phyloP scores from a whole-genome alignment of 176 grass and related monocot genomes.

The Phoenix roebelenii region DNA sequence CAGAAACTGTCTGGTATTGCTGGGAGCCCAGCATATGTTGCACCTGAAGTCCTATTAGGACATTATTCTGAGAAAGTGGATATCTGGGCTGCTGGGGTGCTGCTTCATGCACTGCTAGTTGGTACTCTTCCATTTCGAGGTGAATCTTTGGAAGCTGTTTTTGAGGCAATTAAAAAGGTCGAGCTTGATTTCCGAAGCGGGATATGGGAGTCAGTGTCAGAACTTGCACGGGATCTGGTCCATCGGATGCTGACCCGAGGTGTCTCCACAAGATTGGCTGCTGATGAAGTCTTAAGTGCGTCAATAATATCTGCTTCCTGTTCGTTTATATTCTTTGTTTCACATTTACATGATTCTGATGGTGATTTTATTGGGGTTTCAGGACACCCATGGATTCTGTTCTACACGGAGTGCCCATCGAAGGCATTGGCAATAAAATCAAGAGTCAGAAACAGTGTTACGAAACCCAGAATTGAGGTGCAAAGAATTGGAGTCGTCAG shows the following conservation, averaged over 20 bases:
- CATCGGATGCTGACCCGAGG: constrained; percentile 64
- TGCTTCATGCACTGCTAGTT: constrained; percentile 68
- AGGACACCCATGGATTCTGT: constrained; percentile 83
- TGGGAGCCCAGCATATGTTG: constrained; percentile 96
- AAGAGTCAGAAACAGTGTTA: constrained; percentile 28
- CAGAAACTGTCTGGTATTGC: constrained; percentile 78
- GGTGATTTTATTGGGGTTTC: background rate
- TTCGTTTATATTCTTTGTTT: background rate
- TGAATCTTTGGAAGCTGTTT: constrained; percentile 52
- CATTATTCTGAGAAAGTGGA: constrained; percentile 83
- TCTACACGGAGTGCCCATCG: constrained; percentile 50
- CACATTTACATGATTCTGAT: background rate
- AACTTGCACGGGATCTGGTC: constrained; percentile 63
- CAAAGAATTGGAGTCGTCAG: constrained; percentile 33
- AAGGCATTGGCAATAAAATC: constrained; percentile 33
- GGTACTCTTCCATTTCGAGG: constrained; percentile 89
- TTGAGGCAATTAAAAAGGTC: constrained; percentile 72
- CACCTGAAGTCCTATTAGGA: constrained; percentile 81
- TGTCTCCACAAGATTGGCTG: constrained; percentile 52
- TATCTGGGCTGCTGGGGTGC: constrained; percentile 83
- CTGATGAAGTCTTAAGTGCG: constrained; percentile 74
- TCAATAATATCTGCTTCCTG: background rate
- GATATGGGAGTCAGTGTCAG: constrained; percentile 60
- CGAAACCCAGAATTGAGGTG: constrained; percentile 30
- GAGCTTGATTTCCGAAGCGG: constrained; percentile 63